phyloP scores from a whole-genome alignment of 2,329 filamentous ascomycete genomes.

The Colletotrichum chlorophyti region DNA sequence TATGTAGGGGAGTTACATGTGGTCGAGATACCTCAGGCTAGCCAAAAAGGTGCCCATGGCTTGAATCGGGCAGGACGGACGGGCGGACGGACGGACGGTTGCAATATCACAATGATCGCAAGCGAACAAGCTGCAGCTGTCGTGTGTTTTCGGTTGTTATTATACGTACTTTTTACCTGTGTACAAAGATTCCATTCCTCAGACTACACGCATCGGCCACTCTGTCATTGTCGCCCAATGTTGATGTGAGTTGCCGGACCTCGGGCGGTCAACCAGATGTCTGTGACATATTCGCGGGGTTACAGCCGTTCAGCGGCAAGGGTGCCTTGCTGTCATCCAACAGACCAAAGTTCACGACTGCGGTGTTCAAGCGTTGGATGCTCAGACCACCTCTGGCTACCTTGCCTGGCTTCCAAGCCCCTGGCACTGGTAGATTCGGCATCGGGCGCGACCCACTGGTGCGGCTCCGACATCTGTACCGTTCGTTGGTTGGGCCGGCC shows the following conservation, averaged over 20 bases:
- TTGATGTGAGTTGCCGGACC: background rate
- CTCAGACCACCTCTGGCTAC: constrained; percentile 8
- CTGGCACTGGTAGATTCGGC: too few relatives aligned
- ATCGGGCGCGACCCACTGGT: too few relatives aligned
- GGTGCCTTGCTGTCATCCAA: constrained; percentile 24
- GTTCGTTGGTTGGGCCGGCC: too few relatives aligned
- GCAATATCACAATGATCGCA: too few relatives aligned
- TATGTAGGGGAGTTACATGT: constrained; percentile 26
- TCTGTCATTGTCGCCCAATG: background rate
- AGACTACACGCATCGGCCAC: background rate
- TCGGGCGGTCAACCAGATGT: constrained; percentile 11
- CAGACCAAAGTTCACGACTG: constrained; percentile 1
- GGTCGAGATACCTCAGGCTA: constrained; percentile 27
- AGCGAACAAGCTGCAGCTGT: constrained; percentile 7
- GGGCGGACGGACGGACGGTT: constrained; percentile 1
- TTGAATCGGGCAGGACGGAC: constrained; percentile 22
- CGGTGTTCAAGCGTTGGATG: background rate
- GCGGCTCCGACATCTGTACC: too few relatives aligned
- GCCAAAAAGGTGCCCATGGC: constrained; percentile 28
- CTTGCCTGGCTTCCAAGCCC: background rate
- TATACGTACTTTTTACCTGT: constrained; percentile 14
- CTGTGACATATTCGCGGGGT: constrained; percentile 17
- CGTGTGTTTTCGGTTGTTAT: background rate
- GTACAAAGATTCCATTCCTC: constrained; percentile 4
- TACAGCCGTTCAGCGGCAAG: constrained; percentile 9